A percentile compares a stretch with the other conserved stretches of the same genome.
These are phyloP conservation scores for Rasamsonia emersonii DNA, from an alignment of 2,329 filamentous ascomycete species.

Conservation along the genomic window DNA sequence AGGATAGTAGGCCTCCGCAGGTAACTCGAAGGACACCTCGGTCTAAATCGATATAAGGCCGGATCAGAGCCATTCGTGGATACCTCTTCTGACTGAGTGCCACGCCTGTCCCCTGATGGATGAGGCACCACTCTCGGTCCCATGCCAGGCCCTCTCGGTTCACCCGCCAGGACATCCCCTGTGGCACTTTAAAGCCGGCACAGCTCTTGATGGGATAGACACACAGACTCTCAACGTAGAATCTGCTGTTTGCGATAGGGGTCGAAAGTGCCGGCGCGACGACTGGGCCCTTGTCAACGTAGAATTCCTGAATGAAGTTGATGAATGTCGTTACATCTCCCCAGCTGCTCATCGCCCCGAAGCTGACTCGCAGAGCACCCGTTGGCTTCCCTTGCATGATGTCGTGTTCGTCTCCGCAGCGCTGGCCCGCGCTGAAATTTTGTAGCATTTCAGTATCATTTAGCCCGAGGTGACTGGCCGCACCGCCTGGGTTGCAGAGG, in stretches of 20 bases:
- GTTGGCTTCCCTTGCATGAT: conserved; percentile 78
- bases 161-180: conserved; percentile 62
- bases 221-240: conserved; percentile 56
- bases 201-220: conserved; percentile 96
- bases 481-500: conserved; percentile 83
- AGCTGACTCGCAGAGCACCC: conserved; percentile 73
- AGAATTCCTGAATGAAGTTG: conserved; percentile 64
- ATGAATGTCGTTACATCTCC: conserved; percentile 66
- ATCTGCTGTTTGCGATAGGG: conserved; percentile 13
- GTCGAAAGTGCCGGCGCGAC: conserved; percentile 10
- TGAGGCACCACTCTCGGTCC: conserved; percentile 94
- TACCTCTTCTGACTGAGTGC: conserved; percentile 84
- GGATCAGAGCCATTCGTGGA: conserved; percentile 77
- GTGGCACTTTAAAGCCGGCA: conserved; percentile 64
- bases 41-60: conserved; percentile 64
- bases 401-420: conserved; percentile 77
- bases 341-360: conserved; percentile 81
- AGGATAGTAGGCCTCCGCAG: conserved; percentile 28
- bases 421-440: conserved; percentile 76
- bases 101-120: conserved; percentile 76
- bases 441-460: conserved; percentile 71
- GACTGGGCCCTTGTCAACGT: conserved; percentile 33
- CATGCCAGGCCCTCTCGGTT: conserved; percentile 75
- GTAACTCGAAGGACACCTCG: conserved; percentile 56
- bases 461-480: conserved; percentile 64